phyloP scores from a whole-genome alignment of 169 alveolate species.

The Cryptosporidium tyzzeri region DNA sequence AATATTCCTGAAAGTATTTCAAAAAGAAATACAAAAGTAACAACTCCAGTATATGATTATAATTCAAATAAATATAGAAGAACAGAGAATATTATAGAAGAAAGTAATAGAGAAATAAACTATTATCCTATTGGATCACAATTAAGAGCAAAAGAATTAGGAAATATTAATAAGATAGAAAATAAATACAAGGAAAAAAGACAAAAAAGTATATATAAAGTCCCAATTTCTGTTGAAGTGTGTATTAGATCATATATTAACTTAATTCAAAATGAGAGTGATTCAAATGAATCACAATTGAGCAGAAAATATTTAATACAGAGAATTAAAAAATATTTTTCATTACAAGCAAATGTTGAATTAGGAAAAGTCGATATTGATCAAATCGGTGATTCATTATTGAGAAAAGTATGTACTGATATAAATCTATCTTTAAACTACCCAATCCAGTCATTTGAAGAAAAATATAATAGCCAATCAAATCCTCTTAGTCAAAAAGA shows the following conservation, averaged over 20 bases:
- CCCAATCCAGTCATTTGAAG: conserved; percentile 40
- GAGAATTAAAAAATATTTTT: conserved; percentile 44
- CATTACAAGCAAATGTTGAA: conserved; percentile 58
- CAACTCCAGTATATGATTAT: conserved; percentile 33
- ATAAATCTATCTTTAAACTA: conserved; percentile 51
- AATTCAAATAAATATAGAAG: conserved; percentile 6
- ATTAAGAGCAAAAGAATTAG: not conserved
- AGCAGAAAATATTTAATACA: conserved; percentile 9
- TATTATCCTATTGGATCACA: not conserved
- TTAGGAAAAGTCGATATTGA: conserved; percentile 42
- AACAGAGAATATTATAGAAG: not conserved
- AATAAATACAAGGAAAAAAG: not conserved
- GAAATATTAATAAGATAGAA: conserved; percentile 10
- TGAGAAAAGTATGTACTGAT: conserved; percentile 57
- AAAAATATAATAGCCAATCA: not conserved
- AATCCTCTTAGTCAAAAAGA: not conserved
- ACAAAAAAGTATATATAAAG: conserved; percentile 15
- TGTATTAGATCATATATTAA: conserved; percentile 49
- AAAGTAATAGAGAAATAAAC: not conserved
- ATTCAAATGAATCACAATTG: conserved; percentile 4
- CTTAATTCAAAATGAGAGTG: not conserved
- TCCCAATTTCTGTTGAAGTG: conserved; percentile 70
- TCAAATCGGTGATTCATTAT: conserved; percentile 61
- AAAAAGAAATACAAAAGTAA: not conserved
- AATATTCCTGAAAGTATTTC: conserved; percentile 24